Percentiles rank a stretch among this genome's conserved stretches.
Conservation (phyloP, 2,329 filamentous ascomycete species). For the Stachybotrys chlorohalonatus region DNA sequence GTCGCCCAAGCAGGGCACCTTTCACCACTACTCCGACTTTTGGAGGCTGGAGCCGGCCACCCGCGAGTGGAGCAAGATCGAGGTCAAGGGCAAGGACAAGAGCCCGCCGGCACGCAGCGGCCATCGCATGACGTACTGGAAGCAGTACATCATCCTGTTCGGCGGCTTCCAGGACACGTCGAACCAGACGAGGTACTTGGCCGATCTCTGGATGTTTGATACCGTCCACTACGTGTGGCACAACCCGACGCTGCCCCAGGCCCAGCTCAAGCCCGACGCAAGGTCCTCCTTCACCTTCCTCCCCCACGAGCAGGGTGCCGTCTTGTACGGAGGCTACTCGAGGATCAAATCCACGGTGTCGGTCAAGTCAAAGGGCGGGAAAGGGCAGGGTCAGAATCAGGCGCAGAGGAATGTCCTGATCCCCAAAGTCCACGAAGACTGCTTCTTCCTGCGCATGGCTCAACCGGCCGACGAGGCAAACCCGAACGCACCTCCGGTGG, state of each 20-base stretch:
- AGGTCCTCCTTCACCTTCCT: conserved; percentile 87
- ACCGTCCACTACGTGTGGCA: conserved; percentile 81
- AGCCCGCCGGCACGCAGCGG: conserved; percentile 79
- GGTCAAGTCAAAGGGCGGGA: conserved; percentile 49
- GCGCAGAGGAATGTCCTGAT: conserved; percentile 66
- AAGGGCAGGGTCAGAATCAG: conserved; percentile 48
- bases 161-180: conserved; percentile 97
- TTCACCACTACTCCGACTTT: conserved; percentile 99
- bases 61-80: conserved; percentile 86
- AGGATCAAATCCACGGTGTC: conserved; percentile 67
- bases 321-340: conserved; percentile 89
- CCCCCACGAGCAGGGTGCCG: conserved; percentile 82
- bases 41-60: conserved; percentile 81
- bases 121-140: conserved; percentile 93
- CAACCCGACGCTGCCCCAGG: conserved; percentile 63
- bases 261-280: conserved; percentile 80
- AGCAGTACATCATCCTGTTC: conserved; percentile 92
- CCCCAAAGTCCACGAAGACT: conserved; percentile 88
- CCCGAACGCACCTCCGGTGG: conserved; percentile 55
- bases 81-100: conserved; percentile 68
- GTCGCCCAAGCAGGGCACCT: conserved; percentile 92
- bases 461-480: conserved; percentile 61
- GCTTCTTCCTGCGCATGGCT: conserved; percentile 80
- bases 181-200: conserved; percentile 86
- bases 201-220: conserved; percentile 94